Evolutionary conservation across 441 rosid genomes (phyloP).

Genomic region (Kokia cookei): DNA sequence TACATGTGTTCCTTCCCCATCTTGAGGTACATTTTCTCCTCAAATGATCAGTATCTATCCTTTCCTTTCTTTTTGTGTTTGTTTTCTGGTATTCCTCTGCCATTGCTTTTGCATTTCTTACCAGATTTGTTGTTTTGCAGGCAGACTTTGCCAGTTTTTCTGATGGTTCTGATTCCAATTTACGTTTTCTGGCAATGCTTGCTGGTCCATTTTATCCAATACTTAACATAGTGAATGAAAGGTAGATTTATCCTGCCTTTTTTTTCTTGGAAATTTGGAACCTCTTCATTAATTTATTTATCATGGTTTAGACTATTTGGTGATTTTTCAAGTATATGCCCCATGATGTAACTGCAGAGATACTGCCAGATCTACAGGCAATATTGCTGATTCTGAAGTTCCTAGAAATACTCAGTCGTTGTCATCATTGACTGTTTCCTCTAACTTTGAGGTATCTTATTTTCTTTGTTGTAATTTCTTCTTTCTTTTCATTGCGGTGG

Average conservation of each 20-base stretch:
- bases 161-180: conserved; percentile 53
- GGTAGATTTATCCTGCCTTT: conserved; percentile 37
- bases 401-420: conserved; percentile 42
- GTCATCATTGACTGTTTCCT: conserved; percentile 61
- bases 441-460: conserved; percentile 69
- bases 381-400: conserved; percentile 45
- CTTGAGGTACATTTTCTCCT: conserved; percentile 58
- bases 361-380: conserved; percentile 39
- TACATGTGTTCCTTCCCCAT: conserved; percentile 77
- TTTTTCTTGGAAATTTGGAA: not conserved
- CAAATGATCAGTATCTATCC: not conserved
- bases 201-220: conserved; percentile 76
- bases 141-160: conserved; percentile 52
- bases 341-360: conserved; percentile 44
- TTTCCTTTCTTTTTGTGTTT: not conserved
- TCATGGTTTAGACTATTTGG: not conserved
- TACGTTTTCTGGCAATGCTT: conserved; percentile 77
- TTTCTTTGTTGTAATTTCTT: not conserved
- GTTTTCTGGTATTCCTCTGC: not conserved
- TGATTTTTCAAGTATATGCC: conserved; percentile 3
- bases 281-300: not conserved
- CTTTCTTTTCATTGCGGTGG: not conserved
- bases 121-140: conserved; percentile 29
- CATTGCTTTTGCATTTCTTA: conserved; percentile 5
- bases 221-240: conserved; percentile 61